These are phyloP conservation scores for Leptographium lundbergii DNA, from an alignment of 2,329 filamentous ascomycete species.

Conservation along the genomic window DNA sequence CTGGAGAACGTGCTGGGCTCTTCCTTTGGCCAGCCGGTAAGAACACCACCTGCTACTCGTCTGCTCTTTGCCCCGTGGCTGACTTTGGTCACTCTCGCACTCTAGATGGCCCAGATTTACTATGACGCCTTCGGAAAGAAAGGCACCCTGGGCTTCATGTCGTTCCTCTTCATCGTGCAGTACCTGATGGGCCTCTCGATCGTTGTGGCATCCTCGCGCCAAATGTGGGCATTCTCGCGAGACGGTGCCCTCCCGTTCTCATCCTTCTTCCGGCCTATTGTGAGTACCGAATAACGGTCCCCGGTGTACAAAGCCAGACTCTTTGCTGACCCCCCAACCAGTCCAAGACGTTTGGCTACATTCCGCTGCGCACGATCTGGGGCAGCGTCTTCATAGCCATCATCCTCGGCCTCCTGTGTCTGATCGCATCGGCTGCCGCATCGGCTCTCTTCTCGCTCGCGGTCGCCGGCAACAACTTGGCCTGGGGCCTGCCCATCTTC, in stretches of 20 bases:
- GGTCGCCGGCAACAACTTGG: constrained; percentile 48
- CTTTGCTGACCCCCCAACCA: not conserved
- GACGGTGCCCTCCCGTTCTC: constrained; percentile 51
- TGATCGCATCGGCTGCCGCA: constrained; percentile 45
- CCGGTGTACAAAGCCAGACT: not conserved
- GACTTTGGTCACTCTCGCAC: not conserved
- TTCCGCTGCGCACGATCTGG: constrained; percentile 43
- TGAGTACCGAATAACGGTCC: constrained; percentile 6
- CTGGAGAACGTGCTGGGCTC: constrained; percentile 33
- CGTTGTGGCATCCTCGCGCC: constrained; percentile 44
- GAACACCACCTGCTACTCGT: not conserved
- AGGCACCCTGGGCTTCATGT: constrained; percentile 45
- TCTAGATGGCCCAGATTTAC: constrained; percentile 35
- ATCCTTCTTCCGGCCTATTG: constrained; percentile 40
- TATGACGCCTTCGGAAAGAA: constrained; percentile 47
- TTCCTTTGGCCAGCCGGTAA: constrained; percentile 39
- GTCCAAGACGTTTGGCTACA: constrained; percentile 39
- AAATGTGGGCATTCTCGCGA: constrained; percentile 50
- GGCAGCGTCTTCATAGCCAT: constrained; percentile 37
- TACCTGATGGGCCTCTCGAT: constrained; percentile 49
- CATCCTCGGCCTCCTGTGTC: constrained; percentile 41
- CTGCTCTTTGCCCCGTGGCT: not conserved
- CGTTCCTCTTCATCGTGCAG: constrained; percentile 45
- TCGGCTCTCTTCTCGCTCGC: constrained; percentile 46
- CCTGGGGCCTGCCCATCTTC: constrained; percentile 46